These are phyloP conservation scores for Meyerozyma smithsonii DNA, from an alignment of 1,139 yeast species.

Conservation along the genomic window DNA sequence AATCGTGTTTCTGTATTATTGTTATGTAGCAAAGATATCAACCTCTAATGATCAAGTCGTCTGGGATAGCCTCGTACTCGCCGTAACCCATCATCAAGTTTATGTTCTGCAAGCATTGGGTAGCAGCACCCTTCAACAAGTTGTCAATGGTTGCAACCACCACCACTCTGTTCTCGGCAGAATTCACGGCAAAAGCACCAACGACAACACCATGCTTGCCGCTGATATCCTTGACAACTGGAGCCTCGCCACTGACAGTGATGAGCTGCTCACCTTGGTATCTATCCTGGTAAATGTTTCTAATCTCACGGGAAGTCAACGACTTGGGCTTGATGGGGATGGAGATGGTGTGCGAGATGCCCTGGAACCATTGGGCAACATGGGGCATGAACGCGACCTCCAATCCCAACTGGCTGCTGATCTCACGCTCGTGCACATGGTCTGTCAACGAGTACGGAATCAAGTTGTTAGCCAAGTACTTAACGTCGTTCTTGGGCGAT, in stretches of 20 bases:
- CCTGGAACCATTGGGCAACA: constrained; percentile 99
- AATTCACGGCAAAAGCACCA: constrained; percentile 93
- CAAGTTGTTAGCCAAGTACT: constrained; percentile 69
- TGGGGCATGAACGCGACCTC: constrained; percentile 92
- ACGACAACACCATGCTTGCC: constrained; percentile 93
- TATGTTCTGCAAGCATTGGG: constrained; percentile 95
- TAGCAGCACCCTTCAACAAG: constrained; percentile 95
- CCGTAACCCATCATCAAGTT: constrained; percentile 86
- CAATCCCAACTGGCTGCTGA: constrained; percentile 71
- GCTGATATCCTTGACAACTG: constrained; percentile 83
- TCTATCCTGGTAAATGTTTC: constrained; percentile 82
- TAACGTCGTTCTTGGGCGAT: constrained; percentile 86
- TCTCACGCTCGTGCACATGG: constrained; percentile 93
- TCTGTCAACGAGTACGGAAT: constrained; percentile 95
- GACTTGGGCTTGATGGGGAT: constrained; percentile 74
- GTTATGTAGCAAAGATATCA: constrained; percentile 11
- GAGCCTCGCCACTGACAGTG: constrained; percentile 84
- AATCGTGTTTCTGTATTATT: neutral
- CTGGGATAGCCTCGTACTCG: constrained; percentile 93
- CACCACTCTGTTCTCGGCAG: constrained; percentile 86
- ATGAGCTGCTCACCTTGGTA: constrained; percentile 85
- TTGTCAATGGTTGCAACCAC: constrained; percentile 94
- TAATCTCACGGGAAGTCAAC: constrained; percentile 74
- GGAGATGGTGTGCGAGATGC: constrained; percentile 86
- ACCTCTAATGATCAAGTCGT: constrained; percentile 47